A percentile compares a stretch with the other conserved stretches of the same genome.
Evolutionary conservation across 2,329 filamentous ascomycete species (phyloP).

Genomic region (Boeremia exigua): DNA sequence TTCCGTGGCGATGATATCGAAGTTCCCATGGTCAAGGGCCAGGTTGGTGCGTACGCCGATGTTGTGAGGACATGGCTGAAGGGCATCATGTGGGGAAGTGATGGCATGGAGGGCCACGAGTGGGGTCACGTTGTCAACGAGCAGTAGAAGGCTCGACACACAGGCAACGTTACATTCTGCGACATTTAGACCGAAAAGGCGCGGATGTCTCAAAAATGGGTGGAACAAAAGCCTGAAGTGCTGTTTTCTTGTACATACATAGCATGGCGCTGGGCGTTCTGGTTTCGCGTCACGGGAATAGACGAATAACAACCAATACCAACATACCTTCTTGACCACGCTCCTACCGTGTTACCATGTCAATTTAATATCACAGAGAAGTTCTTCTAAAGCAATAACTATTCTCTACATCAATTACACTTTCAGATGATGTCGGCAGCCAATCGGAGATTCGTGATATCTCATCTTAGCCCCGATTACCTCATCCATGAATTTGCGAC

Average conservation of each 20-base stretch:
- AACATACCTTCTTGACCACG: background rate
- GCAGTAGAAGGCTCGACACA: conserved; percentile 18
- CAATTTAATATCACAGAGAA: background rate
- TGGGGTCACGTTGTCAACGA: conserved; percentile 56
- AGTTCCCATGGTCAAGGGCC: conserved; percentile 50
- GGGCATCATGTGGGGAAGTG: conserved; percentile 58
- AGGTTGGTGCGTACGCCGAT: conserved; percentile 51
- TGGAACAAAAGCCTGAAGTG: background rate
- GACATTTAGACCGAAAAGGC: conserved; percentile 1
- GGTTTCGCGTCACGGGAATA: background rate
- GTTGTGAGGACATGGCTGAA: conserved; percentile 55
- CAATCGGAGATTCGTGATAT: conserved; percentile 21
- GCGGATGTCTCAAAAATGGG: background rate
- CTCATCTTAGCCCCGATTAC: conserved; percentile 20
- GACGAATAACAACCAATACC: background rate
- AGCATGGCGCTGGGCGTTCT: conserved; percentile 16
- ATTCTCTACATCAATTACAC: background rate
- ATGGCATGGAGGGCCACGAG: conserved; percentile 51
- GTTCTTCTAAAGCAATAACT: no score
- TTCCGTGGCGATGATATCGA: conserved; percentile 53
- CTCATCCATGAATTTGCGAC: conserved; percentile 38
- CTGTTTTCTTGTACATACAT: conserved; percentile 3
- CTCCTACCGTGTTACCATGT: background rate
- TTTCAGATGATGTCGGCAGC: background rate
- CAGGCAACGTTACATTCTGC: background rate